Evolutionary conservation across 2,329 filamentous ascomycete species (phyloP), one percentile per base, ranked within the genome.

Genomic region (Colletotrichum simmondsii): DNA sequence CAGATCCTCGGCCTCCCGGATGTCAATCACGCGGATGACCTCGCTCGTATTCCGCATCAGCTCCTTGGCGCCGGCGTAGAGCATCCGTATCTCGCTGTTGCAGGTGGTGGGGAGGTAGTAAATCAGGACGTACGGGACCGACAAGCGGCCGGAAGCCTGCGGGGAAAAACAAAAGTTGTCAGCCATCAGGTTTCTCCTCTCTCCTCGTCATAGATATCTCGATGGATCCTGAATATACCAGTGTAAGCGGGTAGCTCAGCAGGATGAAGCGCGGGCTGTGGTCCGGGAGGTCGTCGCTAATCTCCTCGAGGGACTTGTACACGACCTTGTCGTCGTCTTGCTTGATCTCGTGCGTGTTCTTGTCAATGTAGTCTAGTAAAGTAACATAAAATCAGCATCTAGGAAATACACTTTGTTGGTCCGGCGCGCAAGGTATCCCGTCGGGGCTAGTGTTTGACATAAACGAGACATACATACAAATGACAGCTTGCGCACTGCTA

Each of bases 31-130:
- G 77, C 90, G 91, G 66, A 93, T 92, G n/a, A 95, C 95, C 85
- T 98, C 95, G 72, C 94, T 94, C 67, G 94, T 97, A 80, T 94
- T 97, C 75, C 95, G 91, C 93, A 98, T 95, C 82, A 98, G 84
- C 85, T 99, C 97, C 84, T 98, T 98, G 56, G 97, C 97, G 52
- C 95, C 94, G 35, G 97, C 97, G 82, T 98, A 99, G 80, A 97
- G 86, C 97, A 98, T 98, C 77, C 94, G 91, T 80, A 93, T 87
- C 80, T 95, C 94, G 76, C 89, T 91, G 81, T 97, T 98, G 85
- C 94, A 97, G 61, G 96, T 98, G 64, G 92, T 93, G 8, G 97
- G 97, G 26, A 98, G 91, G 85, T 98, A 98, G 87, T 97, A 98
- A 26, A 99, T 85, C 81, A 98, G 90, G 59, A 98, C 95, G 81